Percentiles rank a stretch among this genome's conserved stretches.
Conservation (phyloP, 2,329 filamentous ascomycete species). For the Didymosphaeria variabile region DNA sequence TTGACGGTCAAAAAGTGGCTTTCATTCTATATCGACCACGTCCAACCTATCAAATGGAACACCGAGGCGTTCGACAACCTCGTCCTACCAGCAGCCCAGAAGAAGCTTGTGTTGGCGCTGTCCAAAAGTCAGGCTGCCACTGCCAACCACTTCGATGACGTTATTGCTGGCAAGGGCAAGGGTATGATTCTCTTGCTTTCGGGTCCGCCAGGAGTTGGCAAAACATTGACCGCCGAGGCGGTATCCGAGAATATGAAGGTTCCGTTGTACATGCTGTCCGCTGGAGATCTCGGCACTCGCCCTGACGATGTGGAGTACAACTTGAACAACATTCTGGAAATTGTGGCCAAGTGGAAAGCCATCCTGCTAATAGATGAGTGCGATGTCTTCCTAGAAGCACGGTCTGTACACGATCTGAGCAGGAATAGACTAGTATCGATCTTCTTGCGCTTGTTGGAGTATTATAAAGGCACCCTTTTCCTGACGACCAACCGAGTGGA, state of each 20-base stretch:
- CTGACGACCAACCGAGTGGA: slow-evolving; percentile 20
- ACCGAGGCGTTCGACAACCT: slow-evolving; percentile 39
- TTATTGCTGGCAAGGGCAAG: slow-evolving; percentile 44
- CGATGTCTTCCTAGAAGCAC: slow-evolving; percentile 44
- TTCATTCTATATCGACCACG: slow-evolving; percentile 32
- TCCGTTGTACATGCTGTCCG: slow-evolving; percentile 60
- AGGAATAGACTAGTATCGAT: slow-evolving; percentile 37
- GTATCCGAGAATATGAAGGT: slow-evolving; percentile 58
- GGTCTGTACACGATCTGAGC: slow-evolving; percentile 31
- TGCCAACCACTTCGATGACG: slow-evolving; percentile 35
- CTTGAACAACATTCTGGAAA: slow-evolving; percentile 56
- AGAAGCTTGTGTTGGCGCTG: slow-evolving; percentile 39
- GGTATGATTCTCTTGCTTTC: slow-evolving; percentile 8
- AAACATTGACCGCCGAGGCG: slow-evolving; percentile 3
- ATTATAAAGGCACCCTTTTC: slow-evolving; percentile 36
- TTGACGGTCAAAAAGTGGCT: slow-evolving; percentile 45
- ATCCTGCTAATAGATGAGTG: slow-evolving; percentile 62
- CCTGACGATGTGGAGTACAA: slow-evolving; percentile 53
- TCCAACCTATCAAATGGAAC: slow-evolving; percentile 41
- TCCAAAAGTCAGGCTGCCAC: slow-evolving; percentile 32
- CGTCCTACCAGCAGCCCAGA: slow-evolving; percentile 38
- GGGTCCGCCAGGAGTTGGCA: slow-evolving; percentile 1
- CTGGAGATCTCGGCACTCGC: slow-evolving; percentile 59
- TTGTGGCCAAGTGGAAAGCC: slow-evolving; percentile 60
- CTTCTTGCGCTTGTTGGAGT: slow-evolving; percentile 32